Base-by-base conservation (phyloP, 2,329 filamentous ascomycete species). In the Xylaria sp. region DNA sequence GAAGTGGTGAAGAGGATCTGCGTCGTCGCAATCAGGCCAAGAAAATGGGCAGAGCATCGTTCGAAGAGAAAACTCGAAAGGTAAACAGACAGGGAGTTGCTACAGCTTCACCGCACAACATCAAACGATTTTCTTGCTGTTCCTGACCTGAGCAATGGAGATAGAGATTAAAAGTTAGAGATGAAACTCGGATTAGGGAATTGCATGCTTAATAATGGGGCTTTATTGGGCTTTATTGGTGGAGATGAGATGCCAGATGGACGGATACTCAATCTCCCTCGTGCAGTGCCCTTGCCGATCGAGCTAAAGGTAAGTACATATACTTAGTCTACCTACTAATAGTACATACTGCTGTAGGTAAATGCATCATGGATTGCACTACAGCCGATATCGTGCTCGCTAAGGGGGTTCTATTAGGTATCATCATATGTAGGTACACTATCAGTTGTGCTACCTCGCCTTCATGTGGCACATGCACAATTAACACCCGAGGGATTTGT, bases 11-110 rank as follows among this genome's bases (percentile, higher is more conserved):
- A 20, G n/a, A 58, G 34, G 67, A 55, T 50, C 48, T 63, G 63
- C 39, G 54, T n/a, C n/a, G 57, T 70, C 56, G 61, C 68, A 28
- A 20, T 25, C 54, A 34, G n/a, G 2, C 10, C 2, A 58, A 37
- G 23, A 63, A 37, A 69, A 60, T 70, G 68, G 64, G 63, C 68
- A 66, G 63, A 70, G 63, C 5, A 67, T 70, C 63, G 64, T 70
- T 58, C 63, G 63, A 66, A 48, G 8, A 12, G 25, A 23, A 39
- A 39, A 39, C 52, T 44, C 28, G 34, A 39, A 54, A 34, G 12
- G 12, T 25, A n/a, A 32, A 34, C 18, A 50, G 64, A 41, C 37
- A 28, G 55, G 54, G 34, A 13, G 34, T 25, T 25, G 41, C 41
- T 46, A 13, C 18, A 15, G 18, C 18, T 56, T 25, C 28, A 44